Conservation (phyloP, 2,329 filamentous ascomycete species). For the Beauveria asiatica region DNA sequence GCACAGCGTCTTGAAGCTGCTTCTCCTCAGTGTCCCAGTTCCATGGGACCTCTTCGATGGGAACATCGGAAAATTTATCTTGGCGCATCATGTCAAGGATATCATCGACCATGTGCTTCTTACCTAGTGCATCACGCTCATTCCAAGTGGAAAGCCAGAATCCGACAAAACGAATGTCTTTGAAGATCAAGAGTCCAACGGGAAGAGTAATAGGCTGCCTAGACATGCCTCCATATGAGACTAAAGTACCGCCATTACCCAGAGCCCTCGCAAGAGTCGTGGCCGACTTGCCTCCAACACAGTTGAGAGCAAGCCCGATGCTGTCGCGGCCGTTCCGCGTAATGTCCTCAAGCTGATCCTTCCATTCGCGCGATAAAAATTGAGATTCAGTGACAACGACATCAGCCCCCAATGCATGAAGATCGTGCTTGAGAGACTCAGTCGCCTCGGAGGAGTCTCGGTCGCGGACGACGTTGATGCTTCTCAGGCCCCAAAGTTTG, state of each 20-base stretch:
- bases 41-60: slow-evolving; percentile 78
- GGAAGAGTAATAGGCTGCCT: slow-evolving; percentile 77
- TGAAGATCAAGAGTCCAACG: slow-evolving; percentile 84
- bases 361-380: slow-evolving; percentile 51
- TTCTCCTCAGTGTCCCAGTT: slow-evolving; percentile 67
- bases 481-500: slow-evolving; percentile 76
- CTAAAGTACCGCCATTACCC: slow-evolving; percentile 60
- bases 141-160: slow-evolving; percentile 96
- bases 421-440: slow-evolving; percentile 45
- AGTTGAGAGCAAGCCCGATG: slow-evolving; percentile 78
- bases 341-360: slow-evolving; percentile 50
- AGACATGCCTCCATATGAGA: slow-evolving; percentile 95
- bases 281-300: slow-evolving; percentile 82
- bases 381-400: slow-evolving; percentile 49
- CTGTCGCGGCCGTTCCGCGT: slow-evolving; percentile 64
- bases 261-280: slow-evolving; percentile 70
- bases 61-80: slow-evolving; percentile 74
- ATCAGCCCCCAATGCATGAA: slow-evolving; percentile 46
- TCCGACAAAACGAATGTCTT: slow-evolving; percentile 77
- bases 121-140: slow-evolving; percentile 61
- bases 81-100: slow-evolving; percentile 66
- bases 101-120: slow-evolving; percentile 74
- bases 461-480: slow-evolving; percentile 80
- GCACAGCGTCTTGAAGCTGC: slow-evolving; percentile 63
- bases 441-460: slow-evolving; percentile 58